Conservation (phyloP, 2,329 filamentous ascomycete genomes). For the Gremmenia infestans region DNA sequence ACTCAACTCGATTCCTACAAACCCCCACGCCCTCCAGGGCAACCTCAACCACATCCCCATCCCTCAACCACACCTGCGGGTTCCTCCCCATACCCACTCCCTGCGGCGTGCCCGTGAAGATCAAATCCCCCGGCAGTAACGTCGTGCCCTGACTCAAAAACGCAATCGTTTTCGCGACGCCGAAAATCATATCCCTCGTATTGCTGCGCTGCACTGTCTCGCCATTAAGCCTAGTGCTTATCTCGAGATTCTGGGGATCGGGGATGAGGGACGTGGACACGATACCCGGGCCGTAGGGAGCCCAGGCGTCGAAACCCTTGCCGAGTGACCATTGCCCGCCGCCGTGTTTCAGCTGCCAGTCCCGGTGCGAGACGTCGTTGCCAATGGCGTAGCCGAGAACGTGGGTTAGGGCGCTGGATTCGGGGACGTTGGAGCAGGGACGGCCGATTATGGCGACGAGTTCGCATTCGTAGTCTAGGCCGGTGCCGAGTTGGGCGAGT, state of each 20-base stretch:
- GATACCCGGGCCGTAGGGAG: constrained; percentile 67
- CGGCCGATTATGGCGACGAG: constrained; percentile 69
- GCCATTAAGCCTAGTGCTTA: constrained; percentile 57
- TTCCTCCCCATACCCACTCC: constrained; percentile 67
- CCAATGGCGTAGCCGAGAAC: constrained; percentile 71
- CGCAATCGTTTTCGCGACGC: constrained; percentile 52
- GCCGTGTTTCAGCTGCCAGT: constrained; percentile 66
- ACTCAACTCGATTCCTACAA: constrained; percentile 49
- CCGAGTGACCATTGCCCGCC: constrained; percentile 67
- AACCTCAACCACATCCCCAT: constrained; percentile 67
- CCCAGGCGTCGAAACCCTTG: constrained; percentile 73
- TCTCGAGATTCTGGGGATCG: constrained; percentile 52
- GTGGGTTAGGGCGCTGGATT: constrained; percentile 61
- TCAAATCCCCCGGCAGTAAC: constrained; percentile 57
- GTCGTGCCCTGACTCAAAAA: constrained; percentile 59
- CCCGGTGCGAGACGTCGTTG: constrained; percentile 76
- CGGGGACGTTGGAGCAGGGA: constrained; percentile 58
- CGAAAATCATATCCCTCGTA: constrained; percentile 60
- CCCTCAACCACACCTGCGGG: constrained; percentile 62
- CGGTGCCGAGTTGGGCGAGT: constrained; percentile 60
- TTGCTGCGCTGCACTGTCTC: constrained; percentile 50
- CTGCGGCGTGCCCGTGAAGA: constrained; percentile 65
- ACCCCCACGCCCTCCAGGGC: constrained; percentile 60
- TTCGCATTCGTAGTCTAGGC: constrained; percentile 77
- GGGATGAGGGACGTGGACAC: constrained; percentile 51